These are phyloP conservation scores for Nakazawaea peltata DNA, from an alignment of 805 yeast species.

Conservation along the genomic window DNA sequence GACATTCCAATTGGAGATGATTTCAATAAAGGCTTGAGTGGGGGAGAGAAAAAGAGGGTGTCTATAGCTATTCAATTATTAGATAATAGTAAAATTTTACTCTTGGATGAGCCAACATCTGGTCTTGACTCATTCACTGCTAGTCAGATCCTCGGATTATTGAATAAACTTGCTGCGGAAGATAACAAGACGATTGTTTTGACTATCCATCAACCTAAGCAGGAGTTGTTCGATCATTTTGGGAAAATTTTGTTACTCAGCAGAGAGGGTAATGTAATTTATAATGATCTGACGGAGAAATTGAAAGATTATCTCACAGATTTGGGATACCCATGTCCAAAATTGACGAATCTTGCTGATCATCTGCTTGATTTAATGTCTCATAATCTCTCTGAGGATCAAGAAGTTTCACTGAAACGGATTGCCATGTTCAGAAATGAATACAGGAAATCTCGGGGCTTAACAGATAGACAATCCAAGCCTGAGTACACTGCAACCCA, in stretches of 20 bases:
- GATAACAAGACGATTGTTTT: constrained; percentile 57
- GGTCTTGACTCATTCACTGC: constrained; percentile 82
- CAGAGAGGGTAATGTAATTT: constrained; percentile 65
- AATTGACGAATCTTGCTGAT: constrained; percentile 64
- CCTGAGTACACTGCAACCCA: not conserved
- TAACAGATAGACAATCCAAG: too few species aligned
- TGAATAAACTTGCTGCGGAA: constrained; percentile 43
- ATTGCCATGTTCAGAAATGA: not conserved
- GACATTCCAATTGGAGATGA: constrained; percentile 63
- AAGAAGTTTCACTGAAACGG: not conserved
- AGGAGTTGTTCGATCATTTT: constrained; percentile 53
- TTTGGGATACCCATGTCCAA: constrained; percentile 51
- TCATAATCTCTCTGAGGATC: constrained; percentile 21
- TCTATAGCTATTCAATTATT: constrained; percentile 76
- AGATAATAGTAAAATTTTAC: constrained; percentile 60
- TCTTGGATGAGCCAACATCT: constrained; percentile 85
- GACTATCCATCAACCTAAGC: constrained; percentile 82
- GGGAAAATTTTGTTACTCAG: constrained; percentile 69
- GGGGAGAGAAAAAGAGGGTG: constrained; percentile 78
- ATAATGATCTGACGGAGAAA: constrained; percentile 44
- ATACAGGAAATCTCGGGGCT: not conserved
- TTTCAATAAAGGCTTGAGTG: constrained; percentile 55
- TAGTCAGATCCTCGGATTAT: constrained; percentile 51
- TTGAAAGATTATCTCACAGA: constrained; percentile 39
- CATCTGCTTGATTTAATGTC: constrained; percentile 65